Conservation (phyloP, 441 rosid genomes). For the Bocquillonia castaneifolia region DNA sequence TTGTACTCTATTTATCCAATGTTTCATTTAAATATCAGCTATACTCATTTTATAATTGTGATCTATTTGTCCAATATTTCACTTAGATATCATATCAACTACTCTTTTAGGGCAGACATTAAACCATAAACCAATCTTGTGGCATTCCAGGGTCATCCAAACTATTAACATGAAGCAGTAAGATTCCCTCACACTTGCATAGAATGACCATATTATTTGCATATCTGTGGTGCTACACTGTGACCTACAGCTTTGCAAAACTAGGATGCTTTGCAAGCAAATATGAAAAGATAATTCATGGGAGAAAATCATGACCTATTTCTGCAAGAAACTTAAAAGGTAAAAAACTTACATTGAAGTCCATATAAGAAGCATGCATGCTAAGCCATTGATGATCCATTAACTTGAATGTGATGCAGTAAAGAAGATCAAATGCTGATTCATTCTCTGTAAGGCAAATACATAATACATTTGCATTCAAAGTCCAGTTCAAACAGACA, state of each 20-base stretch:
- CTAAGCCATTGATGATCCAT: conserved; percentile 97
- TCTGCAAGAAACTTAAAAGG: conserved; percentile 6
- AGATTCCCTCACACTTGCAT: background rate
- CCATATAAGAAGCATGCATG: conserved; percentile 97
- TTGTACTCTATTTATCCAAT: background rate
- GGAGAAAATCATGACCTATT: background rate
- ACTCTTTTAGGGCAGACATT: too few species aligned
- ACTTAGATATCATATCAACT: too few species aligned
- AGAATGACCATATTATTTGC: background rate
- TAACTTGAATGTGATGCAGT: conserved; percentile 91
- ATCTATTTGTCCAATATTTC: background rate
- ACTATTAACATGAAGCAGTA: background rate
- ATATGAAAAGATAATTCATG: background rate
- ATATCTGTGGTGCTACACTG: background rate
- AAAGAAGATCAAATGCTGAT: conserved; percentile 85
- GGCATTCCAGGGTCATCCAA: background rate
- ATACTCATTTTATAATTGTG: background rate
- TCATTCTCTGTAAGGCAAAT: conserved; percentile 58
- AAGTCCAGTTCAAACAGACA: background rate
- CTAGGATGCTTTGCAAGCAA: background rate
- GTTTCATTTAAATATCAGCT: background rate
- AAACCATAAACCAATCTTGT: too few species aligned
- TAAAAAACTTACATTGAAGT: conserved; percentile 67
- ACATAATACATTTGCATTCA: background rate
- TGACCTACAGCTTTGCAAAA: background rate